These are phyloP conservation scores for Talaromyces sp. DNA, from an alignment of 2,329 filamentous ascomycete species.

Conservation along the genomic window DNA sequence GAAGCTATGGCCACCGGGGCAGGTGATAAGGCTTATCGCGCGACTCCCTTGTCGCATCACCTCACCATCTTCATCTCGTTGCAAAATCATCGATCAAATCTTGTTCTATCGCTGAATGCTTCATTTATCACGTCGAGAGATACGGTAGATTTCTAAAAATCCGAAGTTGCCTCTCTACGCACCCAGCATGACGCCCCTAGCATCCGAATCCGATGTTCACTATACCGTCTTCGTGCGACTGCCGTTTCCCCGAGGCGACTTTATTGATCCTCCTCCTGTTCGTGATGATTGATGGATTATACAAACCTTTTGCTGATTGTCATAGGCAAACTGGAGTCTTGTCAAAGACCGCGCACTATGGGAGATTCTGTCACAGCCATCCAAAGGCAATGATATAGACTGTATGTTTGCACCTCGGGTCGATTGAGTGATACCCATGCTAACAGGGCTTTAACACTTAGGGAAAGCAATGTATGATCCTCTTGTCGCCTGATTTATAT, in stretches of 20 bases:
- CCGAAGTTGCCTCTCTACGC: neutral
- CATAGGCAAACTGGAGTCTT: conserved; percentile 80
- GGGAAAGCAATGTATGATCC: conserved; percentile 68
- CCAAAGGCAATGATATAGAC: conserved; percentile 76
- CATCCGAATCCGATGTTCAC: neutral
- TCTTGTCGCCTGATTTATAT: neutral
- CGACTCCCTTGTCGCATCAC: neutral
- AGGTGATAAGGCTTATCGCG: conserved; percentile 7
- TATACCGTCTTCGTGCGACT: conserved; percentile 79
- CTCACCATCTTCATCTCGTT: neutral
- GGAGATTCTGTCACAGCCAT: conserved; percentile 79
- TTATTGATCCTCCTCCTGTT: conserved; percentile 86
- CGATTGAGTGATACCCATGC: conserved; percentile 3
- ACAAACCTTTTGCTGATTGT: conserved; percentile 14
- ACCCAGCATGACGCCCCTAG: neutral
- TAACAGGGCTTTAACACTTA: conserved; percentile 37
- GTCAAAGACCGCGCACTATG: conserved; percentile 84
- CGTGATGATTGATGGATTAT: conserved; percentile 26
- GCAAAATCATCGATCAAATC: neutral
- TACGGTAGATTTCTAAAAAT: neutral
- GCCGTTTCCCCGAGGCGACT: conserved; percentile 82
- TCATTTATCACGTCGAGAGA: too few relatives aligned
- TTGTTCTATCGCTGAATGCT: too few relatives aligned
- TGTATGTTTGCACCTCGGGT: conserved; percentile 56
- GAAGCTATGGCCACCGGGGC: neutral